These are phyloP conservation scores for Eragrostis tef DNA, from an alignment of 202 grass and related monocot species.

Conservation along the genomic window DNA sequence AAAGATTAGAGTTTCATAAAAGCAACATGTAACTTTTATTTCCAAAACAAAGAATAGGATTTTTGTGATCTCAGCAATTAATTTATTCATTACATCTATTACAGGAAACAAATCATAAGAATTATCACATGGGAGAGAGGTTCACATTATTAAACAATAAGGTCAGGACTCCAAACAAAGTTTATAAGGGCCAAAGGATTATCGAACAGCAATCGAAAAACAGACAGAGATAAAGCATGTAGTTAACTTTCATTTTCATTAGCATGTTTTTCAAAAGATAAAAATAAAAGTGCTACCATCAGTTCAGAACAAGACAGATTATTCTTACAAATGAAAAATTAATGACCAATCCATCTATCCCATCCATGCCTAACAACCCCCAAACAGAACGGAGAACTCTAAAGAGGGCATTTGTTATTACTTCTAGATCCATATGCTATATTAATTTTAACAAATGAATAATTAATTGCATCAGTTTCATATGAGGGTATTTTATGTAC, in stretches of 20 bases:
- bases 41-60: not conserved
- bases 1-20: conserved; percentile 9
- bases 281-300: conserved; percentile 13
- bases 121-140: conserved; percentile 26
- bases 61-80: conserved; percentile 15
- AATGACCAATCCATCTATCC: not conserved
- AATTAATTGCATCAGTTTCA: conserved; percentile 1
- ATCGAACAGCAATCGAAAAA: not conserved
- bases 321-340: not conserved
- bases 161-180: not conserved
- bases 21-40: conserved; percentile 17
- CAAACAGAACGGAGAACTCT: not conserved
- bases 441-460: too few relatives aligned
- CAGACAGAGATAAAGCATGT: not conserved
- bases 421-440: not conserved
- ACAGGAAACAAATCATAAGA: conserved; percentile 26
- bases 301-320: conserved; percentile 21
- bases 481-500: conserved; percentile 16
- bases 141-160: conserved; percentile 1
- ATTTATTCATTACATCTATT: conserved; percentile 7
- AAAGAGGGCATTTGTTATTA: not conserved
- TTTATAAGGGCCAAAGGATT: not conserved
- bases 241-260: not conserved
- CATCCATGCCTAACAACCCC: not conserved
- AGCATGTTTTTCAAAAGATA: not conserved